Evolutionary conservation across 2,329 filamentous ascomycete genomes (phyloP).

Genomic region (Aureobasidium sp.): DNA sequence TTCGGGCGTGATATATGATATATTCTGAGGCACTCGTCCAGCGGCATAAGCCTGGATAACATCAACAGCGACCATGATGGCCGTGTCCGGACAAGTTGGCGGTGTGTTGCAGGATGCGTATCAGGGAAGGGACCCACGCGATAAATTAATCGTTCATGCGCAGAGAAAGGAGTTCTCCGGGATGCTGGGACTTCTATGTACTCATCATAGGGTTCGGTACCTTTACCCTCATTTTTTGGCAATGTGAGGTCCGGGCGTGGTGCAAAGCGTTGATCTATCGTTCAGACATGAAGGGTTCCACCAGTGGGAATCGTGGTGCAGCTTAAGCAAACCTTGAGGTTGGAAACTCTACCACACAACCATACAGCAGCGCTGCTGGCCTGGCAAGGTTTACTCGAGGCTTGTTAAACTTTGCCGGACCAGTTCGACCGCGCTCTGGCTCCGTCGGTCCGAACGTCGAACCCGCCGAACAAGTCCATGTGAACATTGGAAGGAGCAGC

Average conservation of each 20-base stretch:
- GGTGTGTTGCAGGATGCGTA: not conserved
- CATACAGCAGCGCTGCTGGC: not conserved
- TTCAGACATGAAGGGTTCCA: not conserved
- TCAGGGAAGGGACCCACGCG: not conserved
- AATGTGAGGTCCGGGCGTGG: not conserved
- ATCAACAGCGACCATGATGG: conserved; percentile 4
- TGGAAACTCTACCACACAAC: not conserved
- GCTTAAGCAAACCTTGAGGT: not conserved
- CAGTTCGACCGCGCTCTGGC: not conserved
- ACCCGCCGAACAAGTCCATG: not conserved
- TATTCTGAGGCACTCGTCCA: conserved; percentile 28
- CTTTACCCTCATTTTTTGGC: not conserved
- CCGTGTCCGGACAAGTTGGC: not conserved
- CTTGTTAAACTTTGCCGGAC: not conserved
- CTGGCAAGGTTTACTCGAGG: not conserved
- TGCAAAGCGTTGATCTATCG: not conserved
- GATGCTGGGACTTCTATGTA: not conserved
- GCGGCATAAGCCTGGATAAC: not conserved
- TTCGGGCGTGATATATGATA: conserved; percentile 26
- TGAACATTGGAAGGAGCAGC: not conserved
- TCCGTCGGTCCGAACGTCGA: too few relatives aligned
- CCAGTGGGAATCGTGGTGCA: not conserved
- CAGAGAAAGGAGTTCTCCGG: not conserved
- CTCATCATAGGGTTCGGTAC: not conserved
- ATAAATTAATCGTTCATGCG: not conserved